Evolutionary conservation across 352 stramenopile species (phyloP).

Genomic region (Pythium myriotylum): DNA sequence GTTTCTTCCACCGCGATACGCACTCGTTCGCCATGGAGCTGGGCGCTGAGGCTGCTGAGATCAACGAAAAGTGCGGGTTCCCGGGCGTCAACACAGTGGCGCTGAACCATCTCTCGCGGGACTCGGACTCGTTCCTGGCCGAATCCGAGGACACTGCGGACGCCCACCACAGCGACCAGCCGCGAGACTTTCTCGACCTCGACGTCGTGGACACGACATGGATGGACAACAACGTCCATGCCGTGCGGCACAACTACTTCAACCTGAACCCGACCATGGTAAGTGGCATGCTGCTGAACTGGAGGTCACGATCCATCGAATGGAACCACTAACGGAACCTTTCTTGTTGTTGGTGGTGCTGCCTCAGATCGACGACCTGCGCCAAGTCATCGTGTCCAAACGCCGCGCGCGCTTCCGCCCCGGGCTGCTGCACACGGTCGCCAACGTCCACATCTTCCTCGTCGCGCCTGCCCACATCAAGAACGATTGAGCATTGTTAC

Average conservation of each 20-base stretch:
- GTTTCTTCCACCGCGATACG: not conserved
- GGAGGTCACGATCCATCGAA: too few relatives aligned
- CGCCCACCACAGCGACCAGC: not conserved
- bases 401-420: conserved; percentile 26
- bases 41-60: conserved; percentile 9
- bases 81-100: conserved; percentile 3
- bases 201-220: conserved; percentile 76
- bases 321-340: not conserved
- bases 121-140: conserved; percentile 3
- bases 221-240: conserved; percentile 62
- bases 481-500: conserved; percentile 9
- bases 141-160: not conserved
- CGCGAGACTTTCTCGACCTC: conserved; percentile 46
- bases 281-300: not conserved
- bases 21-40: conserved; percentile 8
- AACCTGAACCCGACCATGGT: conserved; percentile 65
- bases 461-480: conserved; percentile 23
- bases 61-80: conserved; percentile 17
- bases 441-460: conserved; percentile 43
- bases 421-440: conserved; percentile 33
- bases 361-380: conserved; percentile 29
- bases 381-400: conserved; percentile 34
- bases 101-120: conserved; percentile 6
- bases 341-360: too few relatives aligned
- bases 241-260: conserved; percentile 60